These are phyloP conservation scores for Ambrosia trifida DNA, from an alignment of 129 eudicot genomes.

Conservation along the genomic window DNA sequence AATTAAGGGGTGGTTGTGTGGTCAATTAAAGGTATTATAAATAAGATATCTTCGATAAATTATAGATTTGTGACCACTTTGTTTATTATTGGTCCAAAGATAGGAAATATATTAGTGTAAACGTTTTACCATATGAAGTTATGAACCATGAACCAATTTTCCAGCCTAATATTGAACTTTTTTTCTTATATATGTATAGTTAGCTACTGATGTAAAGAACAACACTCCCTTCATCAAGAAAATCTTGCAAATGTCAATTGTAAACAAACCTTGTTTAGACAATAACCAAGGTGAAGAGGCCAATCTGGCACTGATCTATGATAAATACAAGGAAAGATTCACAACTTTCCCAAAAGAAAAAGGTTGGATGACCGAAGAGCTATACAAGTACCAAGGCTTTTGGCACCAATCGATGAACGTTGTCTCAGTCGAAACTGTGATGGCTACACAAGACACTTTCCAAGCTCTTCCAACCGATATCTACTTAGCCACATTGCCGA, in stretches of 20 bases:
- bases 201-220: background rate
- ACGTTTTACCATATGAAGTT: no score
- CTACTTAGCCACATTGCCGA: slow-evolving; percentile 34
- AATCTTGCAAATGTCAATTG: background rate
- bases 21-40: background rate
- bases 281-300: slow-evolving; percentile 16
- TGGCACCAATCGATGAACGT: slow-evolving; percentile 32
- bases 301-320: slow-evolving; percentile 14
- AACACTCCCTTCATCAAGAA: background rate
- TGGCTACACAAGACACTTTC: slow-evolving; percentile 32
- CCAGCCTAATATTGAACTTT: background rate
- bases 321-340: slow-evolving; percentile 21
- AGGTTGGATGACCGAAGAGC: slow-evolving; percentile 34
- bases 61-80: background rate
- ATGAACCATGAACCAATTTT: no score
- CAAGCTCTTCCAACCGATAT: slow-evolving; percentile 30
- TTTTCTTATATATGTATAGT: background rate
- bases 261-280: background rate
- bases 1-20: background rate
- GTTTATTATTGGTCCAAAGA: background rate
- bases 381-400: slow-evolving; percentile 40
- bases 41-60: background rate
- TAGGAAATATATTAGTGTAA: background rate
- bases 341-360: slow-evolving; percentile 34
- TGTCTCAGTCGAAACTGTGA: slow-evolving; percentile 24